A percentile compares a stretch with the other conserved stretches of the same genome.
Conservation (phyloP, 2,329 filamentous ascomycete genomes). For the Zymoseptoria passerinii region DNA sequence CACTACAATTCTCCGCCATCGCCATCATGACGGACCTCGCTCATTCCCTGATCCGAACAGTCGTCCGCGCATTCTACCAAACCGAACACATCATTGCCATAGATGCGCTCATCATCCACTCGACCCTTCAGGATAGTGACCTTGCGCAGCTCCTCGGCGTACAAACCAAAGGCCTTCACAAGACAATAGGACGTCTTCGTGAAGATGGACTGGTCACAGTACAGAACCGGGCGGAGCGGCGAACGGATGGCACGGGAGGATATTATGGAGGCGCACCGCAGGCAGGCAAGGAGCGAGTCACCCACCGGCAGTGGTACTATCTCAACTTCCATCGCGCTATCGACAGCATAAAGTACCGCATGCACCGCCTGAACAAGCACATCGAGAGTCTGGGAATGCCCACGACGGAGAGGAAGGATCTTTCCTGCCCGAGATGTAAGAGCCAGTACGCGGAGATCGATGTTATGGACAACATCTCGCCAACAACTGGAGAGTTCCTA, state of each 20-base stretch:
- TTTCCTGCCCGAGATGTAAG: conserved; percentile 68
- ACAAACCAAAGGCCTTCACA: conserved; percentile 86
- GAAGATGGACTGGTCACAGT: conserved; percentile 80
- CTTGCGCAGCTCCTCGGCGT: conserved; percentile 79
- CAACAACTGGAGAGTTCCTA: conserved; percentile 51
- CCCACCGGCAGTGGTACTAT: conserved; percentile 79
- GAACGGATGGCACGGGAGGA: conserved; percentile 26
- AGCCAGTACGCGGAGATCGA: conserved; percentile 85
- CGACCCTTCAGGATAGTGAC: conserved; percentile 73
- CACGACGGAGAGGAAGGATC: conserved; percentile 79
- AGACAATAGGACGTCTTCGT: conserved; percentile 73
- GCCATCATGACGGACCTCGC: conserved; percentile 49
- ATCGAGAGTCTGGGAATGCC: conserved; percentile 78
- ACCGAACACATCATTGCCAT: conserved; percentile 75
- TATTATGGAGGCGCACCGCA: conserved; percentile 18
- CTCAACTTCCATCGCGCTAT: conserved; percentile 92
- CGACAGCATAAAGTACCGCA: conserved; percentile 91
- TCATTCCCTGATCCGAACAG: conserved; percentile 75
- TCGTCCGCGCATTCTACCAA: conserved; percentile 77
- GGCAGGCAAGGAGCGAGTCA: conserved; percentile 28
- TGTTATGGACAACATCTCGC: conserved; percentile 67
- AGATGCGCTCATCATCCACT: conserved; percentile 69
- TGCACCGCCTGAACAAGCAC: conserved; percentile 78
- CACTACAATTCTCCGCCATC: not conserved
- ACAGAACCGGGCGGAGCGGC: conserved; percentile 45